Evolutionary conservation across 768 basidiomycete genomes (phyloP), one percentile per base, ranked within the genome.

Genomic region (Rossbeevera mucosa): DNA sequence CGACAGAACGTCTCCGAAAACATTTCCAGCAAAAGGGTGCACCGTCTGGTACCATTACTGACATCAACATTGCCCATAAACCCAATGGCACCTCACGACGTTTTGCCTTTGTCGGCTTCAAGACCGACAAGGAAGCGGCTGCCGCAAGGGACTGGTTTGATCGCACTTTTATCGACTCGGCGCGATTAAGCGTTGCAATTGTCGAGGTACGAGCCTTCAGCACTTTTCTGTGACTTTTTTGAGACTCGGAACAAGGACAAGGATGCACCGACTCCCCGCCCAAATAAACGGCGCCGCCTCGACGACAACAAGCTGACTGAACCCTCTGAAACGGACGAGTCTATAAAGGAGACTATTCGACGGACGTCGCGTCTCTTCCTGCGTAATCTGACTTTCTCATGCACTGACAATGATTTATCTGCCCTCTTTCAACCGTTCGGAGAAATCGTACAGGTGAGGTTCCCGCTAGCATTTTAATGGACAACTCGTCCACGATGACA

Each of bases 51-150:
- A 80, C 77, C 1, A 77, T 96, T 43, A 99, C 96, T 4, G 96
- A 98, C 71, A 76, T 85, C 46, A 90, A 90, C 66, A 78, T 97
- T 47, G 82, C 91, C 4, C 76, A 76, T 24, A 88, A 90, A 67
- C 72, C 70, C 0, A 85, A 91, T 64, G 93, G 92, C 1, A 85
- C 84, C 0, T 85, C 88, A 0, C 77, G 96, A 7, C 78, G 90
- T 29, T 94, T 99, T 66, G 96, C 89, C 0, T 99, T 98, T 63
- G 76, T 95, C 8, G 96, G 96, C 0, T 97, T 84, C 76, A 92
- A 89, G 71, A 80, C 85, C 0, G 76, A 85, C 26, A 73, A 79
- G 25, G 89, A 96, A 53, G 95, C 95, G 0, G 51, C 70, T 6
- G 74, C 76, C 5, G 94, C 90, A 0, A 81, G 80, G 64, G 80